phyloP scores from a whole-genome alignment of 257 asterid species.

The Solanum infundibuliforme region DNA sequence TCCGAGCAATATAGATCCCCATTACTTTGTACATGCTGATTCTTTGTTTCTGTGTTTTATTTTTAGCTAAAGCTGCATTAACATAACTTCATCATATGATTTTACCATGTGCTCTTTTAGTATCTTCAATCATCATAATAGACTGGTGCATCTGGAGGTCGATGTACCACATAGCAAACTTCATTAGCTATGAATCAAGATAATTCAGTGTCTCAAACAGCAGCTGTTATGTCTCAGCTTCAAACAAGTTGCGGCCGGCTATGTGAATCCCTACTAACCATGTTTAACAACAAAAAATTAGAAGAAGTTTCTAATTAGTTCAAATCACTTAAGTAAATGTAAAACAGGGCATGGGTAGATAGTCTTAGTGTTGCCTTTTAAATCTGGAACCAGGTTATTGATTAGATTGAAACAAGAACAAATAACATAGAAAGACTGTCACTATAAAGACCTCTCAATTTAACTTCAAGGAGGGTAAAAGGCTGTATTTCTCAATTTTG shows the following conservation, averaged over 20 bases:
- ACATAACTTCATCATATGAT: not conserved
- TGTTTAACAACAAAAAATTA: not conserved
- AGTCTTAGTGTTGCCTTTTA: not conserved
- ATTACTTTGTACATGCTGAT: not conserved
- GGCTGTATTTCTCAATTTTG: not conserved
- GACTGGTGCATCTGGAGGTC: not conserved
- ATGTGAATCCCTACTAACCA: not conserved
- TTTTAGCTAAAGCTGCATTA: not conserved
- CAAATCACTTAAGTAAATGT: not conserved
- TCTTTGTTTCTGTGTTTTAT: not conserved
- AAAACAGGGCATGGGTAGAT: not conserved
- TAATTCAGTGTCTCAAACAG: not conserved
- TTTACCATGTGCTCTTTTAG: not conserved
- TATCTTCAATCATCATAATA: not conserved
- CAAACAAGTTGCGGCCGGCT: not conserved
- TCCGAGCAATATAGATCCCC: not conserved
- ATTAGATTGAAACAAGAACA: not conserved
- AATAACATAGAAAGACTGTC: not conserved
- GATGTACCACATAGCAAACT: not conserved
- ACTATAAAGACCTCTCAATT: not conserved
- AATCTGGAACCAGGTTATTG: not conserved
- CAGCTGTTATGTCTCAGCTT: not conserved
- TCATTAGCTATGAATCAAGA: not conserved
- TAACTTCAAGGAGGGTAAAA: not conserved
- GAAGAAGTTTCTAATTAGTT: not conserved